Evolutionary conservation across 2,329 filamentous ascomycete species (phyloP), one percentile per base, ranked within the genome.

Genomic region (Cryphonectria radicalis): DNA sequence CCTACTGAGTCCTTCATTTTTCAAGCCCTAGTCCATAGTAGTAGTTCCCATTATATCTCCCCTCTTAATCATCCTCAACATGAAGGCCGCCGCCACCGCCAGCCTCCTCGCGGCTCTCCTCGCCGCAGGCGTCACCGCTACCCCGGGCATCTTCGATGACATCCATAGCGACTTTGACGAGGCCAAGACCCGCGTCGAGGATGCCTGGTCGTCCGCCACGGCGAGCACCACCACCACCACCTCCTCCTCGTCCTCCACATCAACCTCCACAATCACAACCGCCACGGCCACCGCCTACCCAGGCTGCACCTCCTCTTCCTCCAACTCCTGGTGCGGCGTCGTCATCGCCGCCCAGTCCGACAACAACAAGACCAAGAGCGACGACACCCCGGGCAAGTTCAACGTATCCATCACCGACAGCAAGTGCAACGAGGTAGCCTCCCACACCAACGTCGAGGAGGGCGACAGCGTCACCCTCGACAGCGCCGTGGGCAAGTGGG

Each of bases 401-500:
- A 62, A 62, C 40, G 42, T 67, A 13, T 35, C 66, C 66, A 67
- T 67, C 55, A 62, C 66, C 17, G 66, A 62, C 55, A 60, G 53
- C 53, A 53, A 53, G 40, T 62, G 66, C 55, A 42, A 67, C n/a
- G 13, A 59, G 40, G 66, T 67, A 8, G 57, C 53, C 13, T 43
- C 66, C 4, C n/a, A 62, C 25, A 62, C 66, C 37, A 55, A 55
- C 55, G 55, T 67, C 53, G 25, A 46, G 66, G n/a, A 40, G 35
- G 46, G 46, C 55, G 19, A 28, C 37, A 60, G 53, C 66, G 50
- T 46, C 37, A 35, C 25, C 25, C 46, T 67, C 55, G 55, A 67
- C 25, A 62, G n/a, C 55, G n/a, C 22, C 37, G 66, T 67, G 17
- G 66, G 66, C 66, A 62, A 37, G 17, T 67, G 66, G 66, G 40